Conservation (phyloP, 805 yeast species). For the Candida sphagnicola region DNA sequence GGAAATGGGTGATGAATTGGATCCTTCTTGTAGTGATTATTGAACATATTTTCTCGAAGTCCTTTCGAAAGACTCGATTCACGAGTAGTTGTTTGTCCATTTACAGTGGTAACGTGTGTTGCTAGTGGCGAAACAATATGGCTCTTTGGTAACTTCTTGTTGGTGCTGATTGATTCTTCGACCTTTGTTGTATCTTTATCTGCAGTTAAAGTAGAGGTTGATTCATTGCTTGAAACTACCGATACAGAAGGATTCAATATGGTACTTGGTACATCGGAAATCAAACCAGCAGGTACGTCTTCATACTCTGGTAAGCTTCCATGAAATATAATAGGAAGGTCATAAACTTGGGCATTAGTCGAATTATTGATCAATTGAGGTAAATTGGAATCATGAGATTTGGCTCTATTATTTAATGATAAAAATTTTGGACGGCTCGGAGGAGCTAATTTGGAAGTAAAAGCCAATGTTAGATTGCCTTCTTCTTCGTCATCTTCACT, state of each 20-base stretch:
- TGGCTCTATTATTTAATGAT: slow-evolving; percentile 29
- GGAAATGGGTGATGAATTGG: slow-evolving; percentile 39
- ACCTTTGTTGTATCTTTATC: too few species aligned
- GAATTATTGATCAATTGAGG: slow-evolving; percentile 19
- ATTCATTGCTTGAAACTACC: slow-evolving; percentile 11
- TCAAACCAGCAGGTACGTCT: slow-evolving; percentile 39
- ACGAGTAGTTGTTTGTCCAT: not conserved
- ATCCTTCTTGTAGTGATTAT: slow-evolving; percentile 48
- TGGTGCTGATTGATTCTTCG: not conserved
- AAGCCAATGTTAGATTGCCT: slow-evolving; percentile 43
- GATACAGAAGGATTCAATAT: slow-evolving; percentile 12
- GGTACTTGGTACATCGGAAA: slow-evolving; percentile 22
- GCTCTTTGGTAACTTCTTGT: not conserved
- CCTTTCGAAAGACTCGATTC: not conserved
- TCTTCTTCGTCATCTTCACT: slow-evolving; percentile 33
- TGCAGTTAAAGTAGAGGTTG: too few species aligned
- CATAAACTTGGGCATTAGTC: slow-evolving; percentile 14
- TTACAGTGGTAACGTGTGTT: slow-evolving; percentile 2
- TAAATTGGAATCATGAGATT: slow-evolving; percentile 40
- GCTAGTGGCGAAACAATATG: slow-evolving; percentile 3
- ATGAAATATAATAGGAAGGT: slow-evolving; percentile 29
- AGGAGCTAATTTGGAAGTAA: slow-evolving; percentile 37
- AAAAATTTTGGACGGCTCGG: slow-evolving; percentile 31
- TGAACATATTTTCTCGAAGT: slow-evolving; percentile 19
- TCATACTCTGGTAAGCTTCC: slow-evolving; percentile 29